phyloP scores from a whole-genome alignment of 2,329 filamentous ascomycete species.

The Hymenotorrendiella dingleyae region DNA sequence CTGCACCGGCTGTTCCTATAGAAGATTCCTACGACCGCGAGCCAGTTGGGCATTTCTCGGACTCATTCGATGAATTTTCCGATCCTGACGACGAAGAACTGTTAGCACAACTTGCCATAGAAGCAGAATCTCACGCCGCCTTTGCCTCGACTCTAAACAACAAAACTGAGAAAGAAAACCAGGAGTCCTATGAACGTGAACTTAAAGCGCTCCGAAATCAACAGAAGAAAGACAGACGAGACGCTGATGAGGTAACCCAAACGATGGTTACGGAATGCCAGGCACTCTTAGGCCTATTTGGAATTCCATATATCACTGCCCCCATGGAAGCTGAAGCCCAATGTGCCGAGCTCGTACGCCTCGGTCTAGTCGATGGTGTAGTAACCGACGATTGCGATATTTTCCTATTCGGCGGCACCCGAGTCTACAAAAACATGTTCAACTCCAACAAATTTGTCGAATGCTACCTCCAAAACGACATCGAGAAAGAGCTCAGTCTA shows the following conservation, averaged over 20 bases:
- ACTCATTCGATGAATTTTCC: constrained; percentile 56
- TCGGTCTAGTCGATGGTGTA: constrained; percentile 92
- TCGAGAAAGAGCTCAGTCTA: constrained; percentile 85
- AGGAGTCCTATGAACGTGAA: constrained; percentile 78
- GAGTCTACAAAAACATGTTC: constrained; percentile 99
- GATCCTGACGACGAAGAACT: constrained; percentile 92
- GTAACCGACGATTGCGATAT: constrained; percentile 97
- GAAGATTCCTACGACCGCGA: constrained; percentile 19
- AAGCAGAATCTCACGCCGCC: constrained; percentile 88
- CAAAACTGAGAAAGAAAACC: constrained; percentile 62
- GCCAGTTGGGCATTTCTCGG: constrained; percentile 13
- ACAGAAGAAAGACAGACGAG: constrained; percentile 91
- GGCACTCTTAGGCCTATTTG: constrained; percentile 81
- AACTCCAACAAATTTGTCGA: constrained; percentile 97
- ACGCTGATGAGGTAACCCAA: constrained; percentile 94
- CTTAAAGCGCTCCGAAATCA: constrained; percentile 83
- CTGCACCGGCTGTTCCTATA: constrained; percentile 5
- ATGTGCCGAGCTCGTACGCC: constrained; percentile 80
- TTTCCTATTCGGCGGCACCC: constrained; percentile 91
- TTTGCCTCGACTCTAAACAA: constrained; percentile 86
- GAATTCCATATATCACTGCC: constrained; percentile 91
- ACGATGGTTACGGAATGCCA: constrained; percentile 96
- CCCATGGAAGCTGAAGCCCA: constrained; percentile 99
- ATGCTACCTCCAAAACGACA: constrained; percentile 78
- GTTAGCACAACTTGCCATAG: constrained; percentile 75